Evolutionary conservation across 805 yeast species (phyloP).

Genomic region (Starmerella asiatica): DNA sequence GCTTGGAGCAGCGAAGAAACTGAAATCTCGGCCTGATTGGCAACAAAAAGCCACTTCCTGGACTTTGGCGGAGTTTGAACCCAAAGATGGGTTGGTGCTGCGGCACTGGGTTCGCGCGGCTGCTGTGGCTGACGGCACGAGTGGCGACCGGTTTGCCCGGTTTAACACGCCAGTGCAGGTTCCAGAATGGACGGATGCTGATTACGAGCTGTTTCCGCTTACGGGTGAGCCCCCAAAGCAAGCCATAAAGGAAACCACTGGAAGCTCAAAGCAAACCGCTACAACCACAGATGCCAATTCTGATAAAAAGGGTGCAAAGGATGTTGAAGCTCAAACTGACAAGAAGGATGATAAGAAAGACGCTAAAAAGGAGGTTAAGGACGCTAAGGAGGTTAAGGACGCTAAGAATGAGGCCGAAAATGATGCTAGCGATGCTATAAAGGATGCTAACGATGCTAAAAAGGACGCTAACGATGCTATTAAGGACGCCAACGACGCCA

Average conservation of each 20-base stretch:
- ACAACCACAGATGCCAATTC: not conserved
- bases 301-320: too few species aligned
- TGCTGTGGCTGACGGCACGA: conserved; percentile 10
- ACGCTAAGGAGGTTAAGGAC: not conserved
- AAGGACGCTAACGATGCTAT: not conserved
- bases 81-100: conserved; percentile 38
- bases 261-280: not conserved
- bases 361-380: not conserved
- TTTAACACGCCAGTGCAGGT: conserved; percentile 56
- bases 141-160: conserved; percentile 59
- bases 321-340: not conserved
- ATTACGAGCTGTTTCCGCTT: conserved; percentile 33
- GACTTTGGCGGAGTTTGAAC: conserved; percentile 53
- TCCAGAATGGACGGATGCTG: conserved; percentile 53
- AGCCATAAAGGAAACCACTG: not conserved
- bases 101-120: conserved; percentile 66
- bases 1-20: conserved; percentile 37
- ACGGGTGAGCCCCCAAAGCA: not conserved
- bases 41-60: conserved; percentile 66
- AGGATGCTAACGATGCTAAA: too few species aligned
- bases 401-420: not conserved
- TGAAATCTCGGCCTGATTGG: conserved; percentile 51
- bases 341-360: not conserved
- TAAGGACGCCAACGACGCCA: not conserved
- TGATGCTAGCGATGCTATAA: not conserved